A percentile compares a stretch with the other conserved stretches of the same genome.
Conservation (phyloP, 805 yeast genomes). For the Cyberlindnera euphorbiiphila region DNA sequence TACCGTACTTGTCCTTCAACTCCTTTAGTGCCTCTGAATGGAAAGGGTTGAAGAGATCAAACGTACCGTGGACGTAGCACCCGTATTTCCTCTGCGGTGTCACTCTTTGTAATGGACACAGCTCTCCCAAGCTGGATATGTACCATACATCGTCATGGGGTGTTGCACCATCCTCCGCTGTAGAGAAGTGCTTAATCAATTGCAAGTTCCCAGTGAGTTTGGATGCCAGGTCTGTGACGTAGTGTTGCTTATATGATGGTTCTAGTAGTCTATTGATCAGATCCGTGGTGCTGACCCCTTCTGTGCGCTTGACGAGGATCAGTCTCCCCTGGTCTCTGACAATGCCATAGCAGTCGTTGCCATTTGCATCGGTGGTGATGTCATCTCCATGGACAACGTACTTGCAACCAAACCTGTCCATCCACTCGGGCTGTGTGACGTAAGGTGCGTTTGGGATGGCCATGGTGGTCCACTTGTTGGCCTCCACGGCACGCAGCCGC, state of each 20-base stretch:
- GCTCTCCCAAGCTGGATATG: constrained; percentile 32
- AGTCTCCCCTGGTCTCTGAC: constrained; percentile 85
- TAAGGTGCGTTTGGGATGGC: constrained; percentile 83
- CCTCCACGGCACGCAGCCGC: constrained; percentile 77
- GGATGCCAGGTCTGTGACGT: constrained; percentile 9
- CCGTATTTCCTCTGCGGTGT: constrained; percentile 24
- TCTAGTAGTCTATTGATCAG: constrained; percentile 81
- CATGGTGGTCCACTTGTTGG: constrained; percentile 83
- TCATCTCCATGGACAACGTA: constrained; percentile 99
- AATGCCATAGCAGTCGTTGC: constrained; percentile 84
- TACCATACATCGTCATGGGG: constrained; percentile 56
- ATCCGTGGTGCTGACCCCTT: constrained; percentile 92
- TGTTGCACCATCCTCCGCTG: constrained; percentile 54
- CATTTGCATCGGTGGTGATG: constrained; percentile 93
- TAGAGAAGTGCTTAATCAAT: constrained; percentile 46
- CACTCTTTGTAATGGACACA: constrained; percentile 16
- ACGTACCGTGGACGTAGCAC: constrained; percentile 74
- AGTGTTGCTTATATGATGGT: constrained; percentile 18
- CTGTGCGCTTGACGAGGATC: constrained; percentile 88
- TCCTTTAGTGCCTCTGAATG: constrained; percentile 71
- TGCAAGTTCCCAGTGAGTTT: constrained; percentile 4
- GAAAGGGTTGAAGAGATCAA: constrained; percentile 91
- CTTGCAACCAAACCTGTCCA: constrained; percentile 70
- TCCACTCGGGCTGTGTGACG: constrained; percentile 73
- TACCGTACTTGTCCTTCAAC: constrained; percentile 35